Evolutionary conservation across 768 basidiomycete genomes (phyloP).

Genomic region (Mycena capillaripes): DNA sequence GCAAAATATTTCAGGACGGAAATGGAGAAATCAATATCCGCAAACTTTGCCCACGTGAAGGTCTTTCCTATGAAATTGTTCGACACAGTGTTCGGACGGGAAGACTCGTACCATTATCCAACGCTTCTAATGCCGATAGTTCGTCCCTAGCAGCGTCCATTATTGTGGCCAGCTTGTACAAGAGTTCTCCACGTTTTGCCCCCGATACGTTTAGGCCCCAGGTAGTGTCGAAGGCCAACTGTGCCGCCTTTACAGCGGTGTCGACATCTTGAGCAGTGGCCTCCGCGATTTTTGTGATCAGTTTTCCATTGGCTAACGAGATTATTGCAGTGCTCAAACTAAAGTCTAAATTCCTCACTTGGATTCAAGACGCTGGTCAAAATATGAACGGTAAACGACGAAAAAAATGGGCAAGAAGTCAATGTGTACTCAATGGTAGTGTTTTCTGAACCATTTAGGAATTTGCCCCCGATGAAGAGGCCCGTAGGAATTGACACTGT

Average conservation of each 20-base stretch:
- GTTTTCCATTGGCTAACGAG: slow-evolving; percentile 71
- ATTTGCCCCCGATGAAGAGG: slow-evolving; percentile 81
- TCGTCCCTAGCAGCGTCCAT: slow-evolving; percentile 63
- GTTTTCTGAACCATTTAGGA: no score
- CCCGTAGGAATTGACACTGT: slow-evolving; percentile 64
- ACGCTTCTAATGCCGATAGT: slow-evolving; percentile 64
- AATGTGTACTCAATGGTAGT: no score
- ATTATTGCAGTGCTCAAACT: no score
- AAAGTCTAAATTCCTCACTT: no score
- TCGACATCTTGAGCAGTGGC: slow-evolving; percentile 83
- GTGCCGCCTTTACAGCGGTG: slow-evolving; percentile 76
- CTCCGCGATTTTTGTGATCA: slow-evolving; percentile 69
- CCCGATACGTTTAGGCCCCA: slow-evolving; percentile 66
- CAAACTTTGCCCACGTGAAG: slow-evolving; percentile 40
- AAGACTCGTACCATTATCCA: slow-evolving; percentile 57
- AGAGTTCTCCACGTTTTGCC: slow-evolving; percentile 52
- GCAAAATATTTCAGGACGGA: slow-evolving; percentile 66
- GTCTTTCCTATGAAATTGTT: slow-evolving; percentile 46
- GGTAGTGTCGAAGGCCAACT: slow-evolving; percentile 45
- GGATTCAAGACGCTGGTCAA: no score
- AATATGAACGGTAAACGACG: no score
- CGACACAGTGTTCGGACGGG: background rate
- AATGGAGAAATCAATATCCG: slow-evolving; percentile 48
- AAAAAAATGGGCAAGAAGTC: no score
- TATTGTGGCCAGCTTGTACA: slow-evolving; percentile 65